These are phyloP conservation scores for Balansia obtecta DNA, from an alignment of 2,329 filamentous ascomycete species.

Conservation along the genomic window DNA sequence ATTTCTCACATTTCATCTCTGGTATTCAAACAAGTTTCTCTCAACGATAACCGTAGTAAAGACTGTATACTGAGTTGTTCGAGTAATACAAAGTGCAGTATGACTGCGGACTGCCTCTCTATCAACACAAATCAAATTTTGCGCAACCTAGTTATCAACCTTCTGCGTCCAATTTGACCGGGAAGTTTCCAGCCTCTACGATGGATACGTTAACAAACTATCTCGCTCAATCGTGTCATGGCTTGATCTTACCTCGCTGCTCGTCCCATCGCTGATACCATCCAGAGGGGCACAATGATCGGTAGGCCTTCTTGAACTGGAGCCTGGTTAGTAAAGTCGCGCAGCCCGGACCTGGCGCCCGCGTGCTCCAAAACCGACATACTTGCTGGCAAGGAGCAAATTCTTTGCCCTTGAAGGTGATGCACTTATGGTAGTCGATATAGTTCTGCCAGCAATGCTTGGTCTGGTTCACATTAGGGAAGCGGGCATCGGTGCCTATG, in stretches of 20 bases:
- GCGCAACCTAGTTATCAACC: conserved; percentile 12
- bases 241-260: conserved; percentile 65
- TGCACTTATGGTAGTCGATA: conserved; percentile 99
- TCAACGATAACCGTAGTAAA: conserved; percentile 13
- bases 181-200: conserved; percentile 56
- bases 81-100: conserved; percentile 26
- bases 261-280: conserved; percentile 96
- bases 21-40: conserved; percentile 3
- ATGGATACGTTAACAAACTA: conserved; percentile 13
- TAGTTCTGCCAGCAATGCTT: conserved; percentile 99
- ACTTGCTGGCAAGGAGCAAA: conserved; percentile 96
- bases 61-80: conserved; percentile 17
- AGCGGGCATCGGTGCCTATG: conserved; percentile 93
- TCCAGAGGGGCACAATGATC: conserved; percentile 89
- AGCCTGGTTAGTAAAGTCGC: conserved; percentile 10
- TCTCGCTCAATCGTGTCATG: not conserved
- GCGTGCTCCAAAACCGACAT: conserved; percentile 18
- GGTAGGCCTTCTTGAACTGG: conserved; percentile 93
- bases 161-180: conserved; percentile 50
- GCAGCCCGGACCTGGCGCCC: not conserved
- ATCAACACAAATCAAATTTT: conserved; percentile 12
- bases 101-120: conserved; percentile 19
- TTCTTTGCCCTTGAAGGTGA: conserved; percentile 95
- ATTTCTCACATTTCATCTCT: conserved; percentile 1
- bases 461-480: conserved; percentile 96